Evolutionary conservation across 1,284 basidiomycete genomes (phyloP).

Genomic region (Papiliotrema flavescens): DNA sequence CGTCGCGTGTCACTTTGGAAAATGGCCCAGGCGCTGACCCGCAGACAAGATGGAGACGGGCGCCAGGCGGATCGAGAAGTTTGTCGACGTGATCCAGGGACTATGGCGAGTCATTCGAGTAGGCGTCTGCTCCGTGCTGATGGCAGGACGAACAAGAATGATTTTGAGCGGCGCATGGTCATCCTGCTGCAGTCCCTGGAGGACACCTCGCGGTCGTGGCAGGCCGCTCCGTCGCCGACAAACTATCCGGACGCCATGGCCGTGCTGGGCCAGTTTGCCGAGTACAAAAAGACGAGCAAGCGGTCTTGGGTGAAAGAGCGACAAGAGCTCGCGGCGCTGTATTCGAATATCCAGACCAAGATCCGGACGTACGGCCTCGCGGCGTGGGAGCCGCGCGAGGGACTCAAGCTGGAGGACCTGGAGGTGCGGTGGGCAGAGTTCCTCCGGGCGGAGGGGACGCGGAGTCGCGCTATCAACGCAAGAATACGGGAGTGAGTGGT

Average conservation of each 20-base stretch:
- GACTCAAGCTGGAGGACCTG: constrained; percentile 68
- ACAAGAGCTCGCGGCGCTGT: constrained; percentile 81
- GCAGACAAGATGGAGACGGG: constrained; percentile 92
- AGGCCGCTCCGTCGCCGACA: constrained; percentile 59
- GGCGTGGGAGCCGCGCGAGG: constrained; percentile 74
- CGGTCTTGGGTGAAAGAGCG: constrained; percentile 84
- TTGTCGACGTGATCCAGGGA: constrained; percentile 85
- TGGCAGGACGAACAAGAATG: constrained; percentile 70
- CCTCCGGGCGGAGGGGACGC: constrained; percentile 67
- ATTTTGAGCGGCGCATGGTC: constrained; percentile 82
- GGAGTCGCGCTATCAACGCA: constrained; percentile 83
- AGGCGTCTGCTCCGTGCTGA: constrained; percentile 43
- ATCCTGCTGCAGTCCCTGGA: constrained; percentile 61
- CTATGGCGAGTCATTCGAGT: constrained; percentile 40
- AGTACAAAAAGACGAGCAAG: constrained; percentile 83
- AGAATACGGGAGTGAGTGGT: constrained; percentile 76
- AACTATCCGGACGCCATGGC: constrained; percentile 79
- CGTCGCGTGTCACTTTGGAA: no score
- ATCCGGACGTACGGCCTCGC: constrained; percentile 82
- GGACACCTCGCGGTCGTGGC: constrained; percentile 65
- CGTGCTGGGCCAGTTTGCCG: constrained; percentile 68
- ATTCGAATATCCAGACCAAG: constrained; percentile 93
- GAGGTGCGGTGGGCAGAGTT: constrained; percentile 74
- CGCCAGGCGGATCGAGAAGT: constrained; percentile 88
- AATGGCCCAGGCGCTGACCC: constrained; percentile 2